Base-by-base conservation (phyloP, 2,329 filamentous ascomycete genomes). In the Claviceps sp. region DNA sequence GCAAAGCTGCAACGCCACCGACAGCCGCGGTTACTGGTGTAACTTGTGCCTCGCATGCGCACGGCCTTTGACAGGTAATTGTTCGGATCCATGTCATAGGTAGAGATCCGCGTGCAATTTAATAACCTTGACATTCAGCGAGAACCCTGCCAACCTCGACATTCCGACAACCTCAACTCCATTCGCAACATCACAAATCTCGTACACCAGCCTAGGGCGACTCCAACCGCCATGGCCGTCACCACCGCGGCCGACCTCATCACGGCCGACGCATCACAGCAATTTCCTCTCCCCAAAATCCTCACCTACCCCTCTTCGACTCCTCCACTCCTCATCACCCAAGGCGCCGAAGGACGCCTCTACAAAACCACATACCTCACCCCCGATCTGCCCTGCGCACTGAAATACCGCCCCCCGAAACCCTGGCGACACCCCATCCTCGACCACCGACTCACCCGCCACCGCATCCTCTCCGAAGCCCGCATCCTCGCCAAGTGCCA, bases 331-430 rank as follows among this genome's bases (percentile, higher is more conserved):
- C 85, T 95, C 62, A 80, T 97, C 60, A 84, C 88, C 53, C 93
- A 97, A 76, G 93, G 93, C 70, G 93, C 93, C 65, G 93, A 98
- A 79, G 90, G 88, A 55, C 88, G 91, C 58, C 81, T 98, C 64
- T 97, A 94, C 79, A 84, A 82, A 67, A 91, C 88, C 18, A 83
- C 80, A 52, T 94, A 88, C 70, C 82, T 96, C 51, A 66, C 77
- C 1, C 78, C 86, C 41, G 66, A 74, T 52, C 73, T 79, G 9
- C 79, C 85, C 14, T 86, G 83, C 64, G 88, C 91, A 1, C 80
- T 97, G 56, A 98, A 98, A 72, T 83, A 94, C 75, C 87, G 93
- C 0, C 90, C 91, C 0, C 76, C 82, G 26, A 98, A 98, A 71
- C 81, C 86, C 26, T 98, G 95, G 78, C 81, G 93, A 20, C 93